Base-by-base conservation (phyloP, 2,329 filamentous ascomycete genomes). In the Ophiostoma pallidulum region DNA sequence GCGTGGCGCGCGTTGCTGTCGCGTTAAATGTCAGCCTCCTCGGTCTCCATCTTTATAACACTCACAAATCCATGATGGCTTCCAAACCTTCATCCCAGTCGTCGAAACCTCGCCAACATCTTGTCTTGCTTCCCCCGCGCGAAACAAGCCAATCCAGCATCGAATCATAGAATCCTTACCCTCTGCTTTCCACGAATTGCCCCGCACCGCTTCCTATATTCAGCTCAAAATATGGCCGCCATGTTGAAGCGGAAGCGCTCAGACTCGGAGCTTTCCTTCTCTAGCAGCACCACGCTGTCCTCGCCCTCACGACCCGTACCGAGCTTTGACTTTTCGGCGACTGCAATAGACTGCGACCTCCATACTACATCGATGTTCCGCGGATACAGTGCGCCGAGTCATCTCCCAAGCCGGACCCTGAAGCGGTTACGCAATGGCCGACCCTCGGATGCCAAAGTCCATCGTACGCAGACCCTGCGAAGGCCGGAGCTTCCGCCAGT, bases 181-280 rank as follows among this genome's bases (percentile, higher is more conserved):
- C n/a, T n/a, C n/a, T n/a, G n/a, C n/a, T n/a, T n/a, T n/a, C n/a
- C n/a, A n/a, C n/a, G n/a, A n/a, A n/a, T n/a, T n/a, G n/a, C n/a
- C n/a, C n/a, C n/a, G n/a, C n/a, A n/a, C n/a, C n/a, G n/a, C n/a
- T n/a, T n/a, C n/a, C n/a, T n/a, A n/a, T n/a, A n/a, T n/a, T n/a
- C n/a, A n/a, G n/a, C n/a, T n/a, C n/a, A n/a, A 43, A 53, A 19
- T n/a, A 78, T 77, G 74, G 60, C 51, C 4, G 24, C 41, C 18
- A 38, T 71, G 22, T 65, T 79, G 58, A 83, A 82, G 61, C 77
- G 79, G 63, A 83, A 82, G 67, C 73, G 77, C 37, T 82, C 78
- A 56, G 69, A 73, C 47, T 75, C 75, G 19, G 75, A 79, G 59
- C 65, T 79, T 50, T 73, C 70, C 41, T 64, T 67, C 31, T 68